Conservation (phyloP, 495 filamentous ascomycete species). For the Penicillium daleae region DNA sequence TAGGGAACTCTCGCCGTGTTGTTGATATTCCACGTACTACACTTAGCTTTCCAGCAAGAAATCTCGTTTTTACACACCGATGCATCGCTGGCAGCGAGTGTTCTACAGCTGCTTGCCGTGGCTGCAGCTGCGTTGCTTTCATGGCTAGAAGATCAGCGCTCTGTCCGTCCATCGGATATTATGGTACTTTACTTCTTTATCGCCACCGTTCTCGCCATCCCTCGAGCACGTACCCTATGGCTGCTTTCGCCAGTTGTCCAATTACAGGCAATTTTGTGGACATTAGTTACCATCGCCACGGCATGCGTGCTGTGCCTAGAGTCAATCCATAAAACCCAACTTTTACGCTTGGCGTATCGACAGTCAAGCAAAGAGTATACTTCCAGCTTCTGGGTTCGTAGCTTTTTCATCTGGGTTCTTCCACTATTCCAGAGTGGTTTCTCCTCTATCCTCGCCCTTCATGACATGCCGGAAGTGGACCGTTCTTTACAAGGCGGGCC, state of each 20-base stretch:
- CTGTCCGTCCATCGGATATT: conserved; percentile 35
- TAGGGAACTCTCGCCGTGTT: conserved; percentile 10
- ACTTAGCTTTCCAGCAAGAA: conserved; percentile 23
- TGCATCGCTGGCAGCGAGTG: conserved; percentile 18
- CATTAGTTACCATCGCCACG: conserved; percentile 19
- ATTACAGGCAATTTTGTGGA: conserved; percentile 18
- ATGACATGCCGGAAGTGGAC: conserved; percentile 35
- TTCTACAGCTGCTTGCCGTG: conserved; percentile 22
- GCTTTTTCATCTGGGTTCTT: conserved; percentile 39
- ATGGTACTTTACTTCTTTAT: conserved; percentile 39
- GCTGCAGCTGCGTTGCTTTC: conserved; percentile 25
- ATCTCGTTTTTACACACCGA: conserved; percentile 19
- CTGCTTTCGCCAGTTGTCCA: conserved; percentile 9
- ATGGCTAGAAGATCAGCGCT: conserved; percentile 40
- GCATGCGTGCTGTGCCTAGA: conserved; percentile 25
- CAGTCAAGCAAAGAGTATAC: conserved; percentile 29
- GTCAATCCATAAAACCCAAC: conserved; percentile 28
- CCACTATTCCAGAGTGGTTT: conserved; percentile 35
- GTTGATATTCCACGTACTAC: conserved; percentile 33
- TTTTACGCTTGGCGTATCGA: conserved; percentile 25
- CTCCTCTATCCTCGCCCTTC: conserved; percentile 25
- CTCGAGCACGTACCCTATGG: conserved; percentile 38
- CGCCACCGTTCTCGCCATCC: conserved; percentile 24
- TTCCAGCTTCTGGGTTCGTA: conserved; percentile 34
- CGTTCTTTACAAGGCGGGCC: conserved; percentile 1